These are phyloP conservation scores for Ettlia oleoabundans DNA, from an alignment of 139 green algal genomes.

Conservation along the genomic window DNA sequence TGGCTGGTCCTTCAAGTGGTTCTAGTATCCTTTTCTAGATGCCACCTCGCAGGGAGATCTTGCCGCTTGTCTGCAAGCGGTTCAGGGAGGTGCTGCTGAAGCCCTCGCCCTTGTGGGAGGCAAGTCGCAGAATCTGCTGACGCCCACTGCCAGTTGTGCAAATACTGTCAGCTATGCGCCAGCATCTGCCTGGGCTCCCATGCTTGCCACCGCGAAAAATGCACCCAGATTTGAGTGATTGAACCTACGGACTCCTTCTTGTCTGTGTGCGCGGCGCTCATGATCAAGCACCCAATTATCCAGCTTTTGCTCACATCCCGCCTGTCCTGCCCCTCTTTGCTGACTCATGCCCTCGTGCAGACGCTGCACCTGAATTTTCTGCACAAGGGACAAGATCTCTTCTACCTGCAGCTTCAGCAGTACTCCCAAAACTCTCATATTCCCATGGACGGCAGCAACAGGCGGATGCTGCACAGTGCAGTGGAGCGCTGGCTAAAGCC, in stretches of 20 bases:
- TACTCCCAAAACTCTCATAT: too few species aligned
- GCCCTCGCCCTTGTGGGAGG: conserved; percentile 27
- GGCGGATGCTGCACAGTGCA: conserved; percentile 22
- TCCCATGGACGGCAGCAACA: conserved; percentile 10
- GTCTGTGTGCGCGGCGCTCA: too few species aligned
- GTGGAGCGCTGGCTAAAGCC: conserved; percentile 29
- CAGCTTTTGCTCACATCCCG: too few species aligned
- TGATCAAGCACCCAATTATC: too few species aligned
- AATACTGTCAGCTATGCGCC: too few species aligned
- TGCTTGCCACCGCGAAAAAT: too few species aligned
- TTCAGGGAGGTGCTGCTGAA: conserved; percentile 29
- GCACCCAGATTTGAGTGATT: too few species aligned
- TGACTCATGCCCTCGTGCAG: background rate
- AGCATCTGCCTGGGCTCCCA: too few species aligned
- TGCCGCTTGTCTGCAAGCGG: conserved; percentile 35
- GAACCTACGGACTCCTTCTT: too few species aligned
- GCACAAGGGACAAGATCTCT: background rate
- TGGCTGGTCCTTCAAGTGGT: too few species aligned
- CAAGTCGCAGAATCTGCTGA: background rate
- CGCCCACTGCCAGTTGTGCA: background rate
- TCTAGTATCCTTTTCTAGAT: too few species aligned
- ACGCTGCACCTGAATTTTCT: conserved; percentile 28
- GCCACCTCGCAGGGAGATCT: conserved; percentile 23
- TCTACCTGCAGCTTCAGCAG: background rate
- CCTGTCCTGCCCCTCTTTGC: background rate